Evolutionary conservation across 2,329 filamentous ascomycete species (phyloP), one percentile per base, ranked within the genome.

Genomic region (Chaetomium strumarium): DNA sequence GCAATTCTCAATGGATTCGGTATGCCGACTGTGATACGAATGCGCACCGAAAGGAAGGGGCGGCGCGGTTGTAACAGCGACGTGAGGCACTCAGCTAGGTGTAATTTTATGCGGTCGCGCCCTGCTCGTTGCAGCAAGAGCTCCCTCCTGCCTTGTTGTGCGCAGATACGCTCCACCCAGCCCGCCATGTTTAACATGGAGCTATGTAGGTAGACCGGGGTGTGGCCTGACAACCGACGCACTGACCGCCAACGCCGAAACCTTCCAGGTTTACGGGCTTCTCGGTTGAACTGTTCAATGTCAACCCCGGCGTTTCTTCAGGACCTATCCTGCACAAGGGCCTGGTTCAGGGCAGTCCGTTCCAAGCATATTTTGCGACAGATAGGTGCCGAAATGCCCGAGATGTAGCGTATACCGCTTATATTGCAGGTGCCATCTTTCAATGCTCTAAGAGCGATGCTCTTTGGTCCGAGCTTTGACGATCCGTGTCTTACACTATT

Each of bases 141-240:
- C 46, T 46, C 42, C 39, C 46, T 46, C 42, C 39, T 34, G 42
- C 51, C 52, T 50, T 46, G 29, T 19, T 48, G 16, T 48, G 44
- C 45, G 44, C 44, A 40, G 43, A 43, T 38, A 48, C n/a, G 52
- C 43, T 47, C 48, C 52, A 55, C 34, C 43, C 51, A 34, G 31
- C 46, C 45, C 39, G 20, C 34, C 45, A 45, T 46, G 12, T 20
- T 11, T 40, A 12, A 19, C 36, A 34, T 34, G 9, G 33, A 34
- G 33, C 13, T 12, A n/a, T 11, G 39, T 19, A 41, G 33, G 17
- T 38, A 5, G 29, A 40, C 41, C 29, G 37, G 49, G 49, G 42
- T 46, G 13, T 41, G 29, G 29, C 42, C 37, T 31, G 49, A 46
- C 19, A 46, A 46, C 29, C 11, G 9, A 5, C 2, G 43, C 30